Evolutionary conservation across 331 rosid genomes (phyloP).

Genomic region (Saraca asoca): DNA sequence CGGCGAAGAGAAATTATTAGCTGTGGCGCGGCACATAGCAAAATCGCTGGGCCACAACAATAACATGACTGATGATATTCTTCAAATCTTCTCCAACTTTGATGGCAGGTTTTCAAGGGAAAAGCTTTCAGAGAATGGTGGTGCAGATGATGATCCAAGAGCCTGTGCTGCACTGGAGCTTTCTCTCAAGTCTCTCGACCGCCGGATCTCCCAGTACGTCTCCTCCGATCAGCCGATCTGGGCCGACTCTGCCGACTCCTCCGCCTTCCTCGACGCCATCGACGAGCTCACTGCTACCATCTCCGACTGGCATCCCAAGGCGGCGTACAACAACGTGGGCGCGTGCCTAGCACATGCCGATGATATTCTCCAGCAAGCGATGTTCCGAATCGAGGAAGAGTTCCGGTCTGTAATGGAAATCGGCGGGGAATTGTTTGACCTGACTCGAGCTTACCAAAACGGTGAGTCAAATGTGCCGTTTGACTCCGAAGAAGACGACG

Average conservation of each 20-base stretch:
- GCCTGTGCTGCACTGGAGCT: conserved; percentile 58
- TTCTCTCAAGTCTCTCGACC: conserved; percentile 68
- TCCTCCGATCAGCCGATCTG: conserved; percentile 76
- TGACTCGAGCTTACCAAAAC: conserved; percentile 37
- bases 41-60: conserved; percentile 77
- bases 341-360: conserved; percentile 71
- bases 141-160: conserved; percentile 48
- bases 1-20: conserved; percentile 89
- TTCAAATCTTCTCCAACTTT: conserved; percentile 88
- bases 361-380: conserved; percentile 80
- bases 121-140: conserved; percentile 60
- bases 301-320: conserved; percentile 72
- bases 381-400: conserved; percentile 88
- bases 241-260: conserved; percentile 68
- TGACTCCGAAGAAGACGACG: conserved; percentile 66
- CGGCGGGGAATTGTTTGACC: conserved; percentile 76
- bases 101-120: conserved; percentile 92
- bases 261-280: conserved; percentile 79
- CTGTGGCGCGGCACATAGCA: conserved; percentile 94
- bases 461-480: conserved; percentile 47
- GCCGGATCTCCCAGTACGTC: conserved; percentile 74
- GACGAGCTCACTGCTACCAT: conserved; percentile 67
- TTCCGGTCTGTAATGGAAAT: conserved; percentile 85
- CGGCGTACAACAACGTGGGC: conserved; percentile 55
- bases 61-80: conserved; percentile 81